Evolutionary conservation across 768 basidiomycete species (phyloP), one percentile per base, ranked within the genome.

Genomic region (Boletellus sp.): DNA sequence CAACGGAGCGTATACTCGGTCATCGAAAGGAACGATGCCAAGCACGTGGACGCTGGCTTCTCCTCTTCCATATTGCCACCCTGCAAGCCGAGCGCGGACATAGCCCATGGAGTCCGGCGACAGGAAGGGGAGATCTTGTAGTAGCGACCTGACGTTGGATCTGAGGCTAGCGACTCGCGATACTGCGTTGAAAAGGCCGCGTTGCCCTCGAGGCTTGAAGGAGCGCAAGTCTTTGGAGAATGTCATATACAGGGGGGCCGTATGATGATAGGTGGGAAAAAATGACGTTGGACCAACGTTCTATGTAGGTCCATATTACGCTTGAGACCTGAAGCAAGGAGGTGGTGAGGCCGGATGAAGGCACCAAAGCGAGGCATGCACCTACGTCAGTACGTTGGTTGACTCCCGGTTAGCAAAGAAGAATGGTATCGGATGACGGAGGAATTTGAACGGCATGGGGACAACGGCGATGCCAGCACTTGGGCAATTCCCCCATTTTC

Each of bases 381-480:
- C 48, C 13, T 31, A 51, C 26, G 36, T 59, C 65, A 50, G 74
- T 74, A 63, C 68, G 42, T 68, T 68, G 43, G 77, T 67, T 12
- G 65, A 60, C 2, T 64, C 3, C 57, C 36, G 9, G 56, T 65
- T 45, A 69, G 43, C 34, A 32, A 26, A 3, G 67, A 71, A 3
- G 78, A 8, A 28, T 7, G 28, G 7, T 11, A n/a, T n/a, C n/a
- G n/a, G 77, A 47, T 77, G 77, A 38, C 69, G 65, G 32, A 78
- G 62, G 13, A 63, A 36, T 24, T 69, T 65, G 6, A 61, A 60
- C 15, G 64, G 40, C 6, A 61, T 68, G 11, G 71, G 59, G 26
- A 62, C 63, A 26, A 53, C 55, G 12, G 66, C 62, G 4, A 65
- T 52, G 6, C 63, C 48, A 17, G 71, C 67, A 35, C 77, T 70